A percentile compares a stretch with the other conserved stretches of the same genome.
Evolutionary conservation across 2,329 filamentous ascomycete genomes (phyloP).

Genomic region (Xenosphaeropsis pyriputrescens): DNA sequence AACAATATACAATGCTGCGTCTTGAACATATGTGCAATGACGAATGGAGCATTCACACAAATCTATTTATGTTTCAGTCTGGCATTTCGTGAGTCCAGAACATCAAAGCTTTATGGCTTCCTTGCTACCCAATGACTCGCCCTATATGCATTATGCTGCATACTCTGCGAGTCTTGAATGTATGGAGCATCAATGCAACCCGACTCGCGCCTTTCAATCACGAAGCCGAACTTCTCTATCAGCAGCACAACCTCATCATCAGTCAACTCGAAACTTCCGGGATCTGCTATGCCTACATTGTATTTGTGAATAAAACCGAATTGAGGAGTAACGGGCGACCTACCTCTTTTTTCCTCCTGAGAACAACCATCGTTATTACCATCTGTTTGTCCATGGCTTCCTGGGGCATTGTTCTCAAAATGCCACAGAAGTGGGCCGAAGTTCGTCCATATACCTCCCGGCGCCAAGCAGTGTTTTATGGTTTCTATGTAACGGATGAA

Average conservation of each 20-base stretch:
- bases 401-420: constrained; percentile 62
- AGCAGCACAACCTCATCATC: constrained; percentile 77
- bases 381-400: constrained; percentile 24
- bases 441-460: constrained; percentile 76
- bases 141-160: constrained; percentile 72
- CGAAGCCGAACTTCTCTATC: constrained; percentile 63
- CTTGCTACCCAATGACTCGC: constrained; percentile 77
- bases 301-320: background rate
- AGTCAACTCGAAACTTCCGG: constrained; percentile 78
- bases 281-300: constrained; percentile 59
- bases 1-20: no score
- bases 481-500: constrained; percentile 80
- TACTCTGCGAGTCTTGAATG: constrained; percentile 71
- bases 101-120: constrained; percentile 32
- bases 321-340: background rate
- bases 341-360: background rate
- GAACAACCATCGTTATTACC: background rate
- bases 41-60: no score
- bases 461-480: constrained; percentile 60
- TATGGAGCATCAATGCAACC: constrained; percentile 57
- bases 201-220: constrained; percentile 46
- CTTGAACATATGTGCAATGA: no score
- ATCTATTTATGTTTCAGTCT: no score
- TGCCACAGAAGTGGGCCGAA: constrained; percentile 90
- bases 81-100: no score